phyloP scores from a whole-genome alignment of 2,329 filamentous ascomycete genomes.

The Nigrospora oryzae region DNA sequence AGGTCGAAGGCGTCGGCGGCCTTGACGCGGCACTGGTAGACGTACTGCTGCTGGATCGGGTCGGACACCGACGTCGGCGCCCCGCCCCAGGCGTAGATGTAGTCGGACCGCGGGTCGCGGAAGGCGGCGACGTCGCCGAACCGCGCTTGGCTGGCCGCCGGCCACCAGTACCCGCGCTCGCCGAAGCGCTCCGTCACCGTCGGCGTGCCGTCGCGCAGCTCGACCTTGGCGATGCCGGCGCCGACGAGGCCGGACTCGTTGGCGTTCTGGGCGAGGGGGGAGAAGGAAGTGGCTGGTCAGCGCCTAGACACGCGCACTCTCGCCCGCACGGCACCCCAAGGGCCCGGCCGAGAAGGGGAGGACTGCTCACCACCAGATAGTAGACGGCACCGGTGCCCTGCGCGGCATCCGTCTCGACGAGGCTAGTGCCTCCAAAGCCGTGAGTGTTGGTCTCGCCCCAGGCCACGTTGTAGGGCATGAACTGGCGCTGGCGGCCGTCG shows the following conservation, averaged over 20 bases:
- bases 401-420: slow-evolving; percentile 22
- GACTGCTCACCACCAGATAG: slow-evolving; percentile 24
- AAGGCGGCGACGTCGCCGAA: slow-evolving; percentile 30
- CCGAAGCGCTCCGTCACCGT: slow-evolving; percentile 24
- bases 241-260: slow-evolving; percentile 24
- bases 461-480: slow-evolving; percentile 24
- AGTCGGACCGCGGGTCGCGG: slow-evolving; percentile 26
- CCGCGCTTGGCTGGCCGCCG: slow-evolving; percentile 16
- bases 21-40: slow-evolving; percentile 27
- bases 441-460: slow-evolving; percentile 26
- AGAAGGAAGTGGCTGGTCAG: neutral
- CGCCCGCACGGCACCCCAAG: too few species aligned
- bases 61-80: slow-evolving; percentile 21
- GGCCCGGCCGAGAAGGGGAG: too few species aligned
- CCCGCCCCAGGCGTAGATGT: slow-evolving; percentile 28
- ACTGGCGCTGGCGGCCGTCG: slow-evolving; percentile 23
- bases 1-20: slow-evolving; percentile 24
- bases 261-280: slow-evolving; percentile 8
- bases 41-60: slow-evolving; percentile 16
- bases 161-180: slow-evolving; percentile 27
- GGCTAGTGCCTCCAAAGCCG: slow-evolving; percentile 29
- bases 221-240: slow-evolving; percentile 25
- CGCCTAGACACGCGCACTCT: too few species aligned
- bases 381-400: slow-evolving; percentile 21
- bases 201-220: slow-evolving; percentile 21